Conservation (phyloP, 768 basidiomycete species). For the Leccinum longicurvipes region DNA sequence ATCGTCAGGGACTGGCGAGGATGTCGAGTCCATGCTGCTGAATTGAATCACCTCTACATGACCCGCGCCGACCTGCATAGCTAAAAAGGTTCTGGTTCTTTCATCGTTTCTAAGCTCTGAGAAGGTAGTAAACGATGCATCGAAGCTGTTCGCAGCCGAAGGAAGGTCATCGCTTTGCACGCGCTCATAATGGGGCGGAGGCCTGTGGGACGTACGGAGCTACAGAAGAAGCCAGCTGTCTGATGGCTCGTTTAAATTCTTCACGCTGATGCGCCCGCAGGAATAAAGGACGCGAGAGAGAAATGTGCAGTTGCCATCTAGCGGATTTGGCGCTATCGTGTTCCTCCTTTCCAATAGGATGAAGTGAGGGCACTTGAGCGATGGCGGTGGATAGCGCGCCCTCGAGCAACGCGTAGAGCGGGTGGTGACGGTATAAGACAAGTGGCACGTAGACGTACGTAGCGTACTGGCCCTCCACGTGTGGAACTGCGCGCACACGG, state of each 20-base stretch:
- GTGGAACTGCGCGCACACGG: conserved; percentile 66
- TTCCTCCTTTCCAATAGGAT: conserved; percentile 37
- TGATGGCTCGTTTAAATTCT: conserved; percentile 63
- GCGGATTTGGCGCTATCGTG: background rate
- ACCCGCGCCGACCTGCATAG: conserved; percentile 81
- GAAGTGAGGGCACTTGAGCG: conserved; percentile 43
- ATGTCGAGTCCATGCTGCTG: background rate
- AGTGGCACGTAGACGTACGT: conserved; percentile 76
- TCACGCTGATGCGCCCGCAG: conserved; percentile 78
- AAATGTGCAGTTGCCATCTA: conserved; percentile 67
- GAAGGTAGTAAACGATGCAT: conserved; percentile 68
- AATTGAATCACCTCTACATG: conserved; percentile 59
- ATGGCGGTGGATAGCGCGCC: conserved; percentile 45
- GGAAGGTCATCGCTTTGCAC: conserved; percentile 2
- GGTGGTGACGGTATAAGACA: conserved; percentile 38
- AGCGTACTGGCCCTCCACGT: conserved; percentile 84
- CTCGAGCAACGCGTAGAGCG: conserved; percentile 45
- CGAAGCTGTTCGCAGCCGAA: conserved; percentile 49
- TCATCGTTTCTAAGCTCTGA: conserved; percentile 78
- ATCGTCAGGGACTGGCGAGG: conserved; percentile 14
- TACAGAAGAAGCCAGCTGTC: conserved; percentile 43
- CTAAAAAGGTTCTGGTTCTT: conserved; percentile 74
- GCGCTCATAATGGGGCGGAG: background rate
- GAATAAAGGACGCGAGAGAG: conserved; percentile 79
- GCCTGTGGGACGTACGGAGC: conserved; percentile 48